These are phyloP conservation scores for Saccharomyces pastorianus DNA, from an alignment of 1,139 yeast genomes.

Conservation along the genomic window DNA sequence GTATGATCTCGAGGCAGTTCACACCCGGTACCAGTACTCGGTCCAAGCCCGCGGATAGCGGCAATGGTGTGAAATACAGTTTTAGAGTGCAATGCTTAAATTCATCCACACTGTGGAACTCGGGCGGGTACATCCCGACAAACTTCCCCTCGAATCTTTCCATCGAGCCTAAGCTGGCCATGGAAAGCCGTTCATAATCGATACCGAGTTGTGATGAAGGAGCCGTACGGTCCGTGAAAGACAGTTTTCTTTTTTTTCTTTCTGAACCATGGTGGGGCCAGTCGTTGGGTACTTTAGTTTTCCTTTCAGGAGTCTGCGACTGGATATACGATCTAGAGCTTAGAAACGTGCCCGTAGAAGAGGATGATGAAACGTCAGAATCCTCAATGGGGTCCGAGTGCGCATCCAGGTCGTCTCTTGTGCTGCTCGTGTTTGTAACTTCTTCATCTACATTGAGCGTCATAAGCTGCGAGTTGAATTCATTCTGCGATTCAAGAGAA, in stretches of 20 bases:
- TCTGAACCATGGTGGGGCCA: neutral
- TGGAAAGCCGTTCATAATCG: neutral
- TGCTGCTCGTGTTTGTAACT: neutral
- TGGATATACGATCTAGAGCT: neutral
- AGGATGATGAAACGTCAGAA: slow-evolving; percentile 1
- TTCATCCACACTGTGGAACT: neutral
- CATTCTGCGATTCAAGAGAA: slow-evolving; percentile 16
- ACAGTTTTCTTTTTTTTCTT: neutral
- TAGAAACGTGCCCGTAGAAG: neutral
- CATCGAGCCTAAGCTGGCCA: neutral
- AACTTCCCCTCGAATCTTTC: neutral
- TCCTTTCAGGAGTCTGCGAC: neutral
- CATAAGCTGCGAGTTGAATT: slow-evolving; percentile 19
- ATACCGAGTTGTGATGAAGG: neutral
- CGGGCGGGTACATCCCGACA: neutral
- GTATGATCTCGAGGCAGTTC: neutral
- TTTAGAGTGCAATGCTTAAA: neutral
- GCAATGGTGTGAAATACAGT: neutral
- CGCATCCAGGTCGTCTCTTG: slow-evolving; percentile 2
- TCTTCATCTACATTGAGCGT: slow-evolving; percentile 2
- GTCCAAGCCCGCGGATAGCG: neutral
- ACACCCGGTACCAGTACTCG: neutral
- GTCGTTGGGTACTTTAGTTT: neutral
- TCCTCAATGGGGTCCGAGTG: slow-evolving; percentile 7
- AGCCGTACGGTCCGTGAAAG: neutral